These are phyloP conservation scores for Phytophthora quininea DNA, from an alignment of 352 stramenopile species.

Conservation along the genomic window DNA sequence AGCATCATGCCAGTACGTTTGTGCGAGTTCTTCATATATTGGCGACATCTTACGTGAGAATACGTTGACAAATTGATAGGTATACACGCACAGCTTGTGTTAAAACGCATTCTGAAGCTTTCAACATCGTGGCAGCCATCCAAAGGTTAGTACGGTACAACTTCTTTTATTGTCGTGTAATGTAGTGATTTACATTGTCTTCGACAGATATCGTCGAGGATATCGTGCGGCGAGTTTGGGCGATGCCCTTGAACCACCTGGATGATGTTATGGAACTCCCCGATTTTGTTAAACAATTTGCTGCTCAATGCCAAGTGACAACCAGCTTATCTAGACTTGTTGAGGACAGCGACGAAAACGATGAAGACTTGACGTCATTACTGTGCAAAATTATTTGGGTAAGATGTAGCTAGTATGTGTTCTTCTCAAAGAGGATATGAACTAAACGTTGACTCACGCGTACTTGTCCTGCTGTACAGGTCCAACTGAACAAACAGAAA, in stretches of 20 bases:
- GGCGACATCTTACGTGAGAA: constrained; percentile 8
- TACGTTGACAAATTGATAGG: constrained; percentile 20
- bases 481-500: constrained; percentile 56
- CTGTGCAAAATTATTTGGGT: constrained; percentile 62
- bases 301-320: constrained; percentile 16
- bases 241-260: background rate
- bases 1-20: constrained; percentile 22
- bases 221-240: constrained; percentile 44
- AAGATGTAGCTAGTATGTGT: constrained; percentile 6
- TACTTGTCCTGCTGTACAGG: constrained; percentile 25
- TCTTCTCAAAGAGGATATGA: background rate
- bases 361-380: constrained; percentile 31
- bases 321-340: constrained; percentile 37
- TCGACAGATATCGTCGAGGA: constrained; percentile 40
- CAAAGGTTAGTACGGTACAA: constrained; percentile 27
- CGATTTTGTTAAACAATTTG: constrained; percentile 37
- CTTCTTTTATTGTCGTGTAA: background rate
- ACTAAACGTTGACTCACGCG: background rate
- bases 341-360: constrained; percentile 9
- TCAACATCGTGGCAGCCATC: constrained; percentile 41
- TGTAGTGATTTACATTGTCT: background rate
- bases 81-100: constrained; percentile 38
- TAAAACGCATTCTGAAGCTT: constrained; percentile 40
- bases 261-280: constrained; percentile 42
- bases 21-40: background rate